A percentile compares a stretch with the other conserved stretches of the same genome.
These are phyloP conservation scores for Calonectria crousiana DNA, from an alignment of 2,329 filamentous ascomycete genomes.

Conservation along the genomic window DNA sequence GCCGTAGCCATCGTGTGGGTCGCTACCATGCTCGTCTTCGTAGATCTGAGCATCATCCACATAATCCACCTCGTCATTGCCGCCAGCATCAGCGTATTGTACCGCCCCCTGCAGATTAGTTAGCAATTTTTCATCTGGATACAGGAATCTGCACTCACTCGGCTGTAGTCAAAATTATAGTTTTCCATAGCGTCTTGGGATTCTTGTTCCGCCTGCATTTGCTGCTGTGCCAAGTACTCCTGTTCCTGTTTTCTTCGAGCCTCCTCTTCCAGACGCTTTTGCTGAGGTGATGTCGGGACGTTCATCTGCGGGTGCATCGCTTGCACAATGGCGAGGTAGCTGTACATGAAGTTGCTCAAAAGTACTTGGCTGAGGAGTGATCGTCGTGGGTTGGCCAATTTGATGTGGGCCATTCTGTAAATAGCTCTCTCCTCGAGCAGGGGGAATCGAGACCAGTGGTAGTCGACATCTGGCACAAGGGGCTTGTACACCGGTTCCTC, in stretches of 20 bases:
- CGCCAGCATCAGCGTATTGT: slow-evolving; percentile 60
- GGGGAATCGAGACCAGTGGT: slow-evolving; percentile 95
- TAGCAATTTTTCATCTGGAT: not conserved
- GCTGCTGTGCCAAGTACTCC: slow-evolving; percentile 61
- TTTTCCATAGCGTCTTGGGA: slow-evolving; percentile 61
- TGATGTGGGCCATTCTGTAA: slow-evolving; percentile 98
- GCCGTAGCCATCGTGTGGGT: slow-evolving; percentile 52
- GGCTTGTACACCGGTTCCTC: slow-evolving; percentile 81
- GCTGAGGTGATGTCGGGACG: slow-evolving; percentile 85
- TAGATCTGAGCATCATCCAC: slow-evolving; percentile 66
- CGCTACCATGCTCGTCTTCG: slow-evolving; percentile 62
- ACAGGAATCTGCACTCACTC: slow-evolving; percentile 54
- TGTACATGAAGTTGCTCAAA: slow-evolving; percentile 99
- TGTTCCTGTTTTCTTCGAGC: slow-evolving; percentile 63
- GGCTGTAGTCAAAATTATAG: slow-evolving; percentile 67
- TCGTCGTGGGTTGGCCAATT: slow-evolving; percentile 95
- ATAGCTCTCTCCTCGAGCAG: slow-evolving; percentile 97
- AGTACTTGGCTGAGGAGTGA: slow-evolving; percentile 94
- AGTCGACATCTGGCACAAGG: slow-evolving; percentile 89
- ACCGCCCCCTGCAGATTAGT: slow-evolving; percentile 52
- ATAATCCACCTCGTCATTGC: slow-evolving; percentile 60
- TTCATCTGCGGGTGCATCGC: slow-evolving; percentile 98
- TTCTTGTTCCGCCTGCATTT: slow-evolving; percentile 59
- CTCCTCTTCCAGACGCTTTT: slow-evolving; percentile 71
- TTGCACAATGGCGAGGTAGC: slow-evolving; percentile 97